Evolutionary conservation across 495 filamentous ascomycete genomes (phyloP).

Genomic region (Penicillium atrosanguineum): DNA sequence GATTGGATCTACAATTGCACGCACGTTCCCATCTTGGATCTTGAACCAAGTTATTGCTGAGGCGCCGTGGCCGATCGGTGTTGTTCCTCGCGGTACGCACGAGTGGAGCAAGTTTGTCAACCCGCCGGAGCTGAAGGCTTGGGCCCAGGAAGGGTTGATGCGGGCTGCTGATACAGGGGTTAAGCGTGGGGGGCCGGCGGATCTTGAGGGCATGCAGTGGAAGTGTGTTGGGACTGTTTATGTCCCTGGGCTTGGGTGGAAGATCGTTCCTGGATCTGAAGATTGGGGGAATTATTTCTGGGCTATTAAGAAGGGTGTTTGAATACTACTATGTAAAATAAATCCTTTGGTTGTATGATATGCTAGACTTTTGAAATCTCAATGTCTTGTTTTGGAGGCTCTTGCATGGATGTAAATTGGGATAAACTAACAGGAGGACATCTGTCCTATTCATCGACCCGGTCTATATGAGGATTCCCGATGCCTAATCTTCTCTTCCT

Average conservation of each 20-base stretch:
- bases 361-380: background rate
- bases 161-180: slow-evolving; percentile 35
- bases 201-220: slow-evolving; percentile 60
- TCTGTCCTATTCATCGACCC: no score
- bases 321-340: background rate
- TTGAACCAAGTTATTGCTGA: slow-evolving; percentile 92
- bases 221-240: slow-evolving; percentile 67
- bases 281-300: slow-evolving; percentile 96
- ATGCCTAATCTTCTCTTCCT: no score
- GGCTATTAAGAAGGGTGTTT: slow-evolving; percentile 65
- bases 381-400: no score
- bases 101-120: slow-evolving; percentile 96
- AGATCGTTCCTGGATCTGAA: slow-evolving; percentile 76
- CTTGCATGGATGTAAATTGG: no score
- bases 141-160: slow-evolving; percentile 49
- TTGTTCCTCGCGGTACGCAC: slow-evolving; percentile 91
- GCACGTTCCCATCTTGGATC: slow-evolving; percentile 82
- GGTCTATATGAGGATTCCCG: no score
- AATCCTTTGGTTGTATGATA: slow-evolving; percentile 9
- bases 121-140: slow-evolving; percentile 70
- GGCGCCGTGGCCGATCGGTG: slow-evolving; percentile 67
- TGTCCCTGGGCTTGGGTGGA: slow-evolving; percentile 90
- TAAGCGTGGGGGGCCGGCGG: slow-evolving; percentile 51
- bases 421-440: no score
- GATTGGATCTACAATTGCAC: slow-evolving; percentile 82